These are phyloP conservation scores for Cordyceps fumosorosea DNA, from an alignment of 2,329 filamentous ascomycete species.

Conservation along the genomic window DNA sequence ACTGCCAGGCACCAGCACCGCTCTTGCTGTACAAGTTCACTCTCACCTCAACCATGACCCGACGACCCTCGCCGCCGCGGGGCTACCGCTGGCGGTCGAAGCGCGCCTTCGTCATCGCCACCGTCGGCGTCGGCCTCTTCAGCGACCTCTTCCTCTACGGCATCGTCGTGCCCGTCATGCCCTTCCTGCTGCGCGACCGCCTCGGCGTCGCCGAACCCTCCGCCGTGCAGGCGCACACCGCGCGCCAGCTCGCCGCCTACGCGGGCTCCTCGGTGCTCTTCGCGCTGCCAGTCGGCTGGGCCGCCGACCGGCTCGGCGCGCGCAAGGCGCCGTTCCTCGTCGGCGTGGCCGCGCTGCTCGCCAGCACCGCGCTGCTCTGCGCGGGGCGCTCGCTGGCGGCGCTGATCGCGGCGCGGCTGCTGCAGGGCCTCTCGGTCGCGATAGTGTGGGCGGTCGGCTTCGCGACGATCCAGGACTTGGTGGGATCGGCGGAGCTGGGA, in stretches of 20 bases:
- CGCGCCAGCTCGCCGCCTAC: slow-evolving; percentile 1
- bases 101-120: neutral
- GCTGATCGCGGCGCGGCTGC: neutral
- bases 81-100: neutral
- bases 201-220: neutral
- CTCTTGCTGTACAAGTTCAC: neutral
- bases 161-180: slow-evolving; percentile 13
- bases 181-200: slow-evolving; percentile 12
- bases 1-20: neutral
- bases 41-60: neutral
- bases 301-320: neutral
- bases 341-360: neutral
- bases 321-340: neutral
- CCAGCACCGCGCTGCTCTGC: neutral
- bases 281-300: neutral
- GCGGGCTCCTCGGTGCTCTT: neutral
- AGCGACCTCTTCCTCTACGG: slow-evolving; percentile 14
- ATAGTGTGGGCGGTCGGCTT: slow-evolving; percentile 2
- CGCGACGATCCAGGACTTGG: neutral
- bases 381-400: neutral
- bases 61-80: neutral
- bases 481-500: neutral
- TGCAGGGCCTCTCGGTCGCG: neutral
- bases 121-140: slow-evolving; percentile 12
- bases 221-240: neutral